A percentile compares a stretch with the other conserved stretches of the same genome.
These are phyloP conservation scores for Kwoniella europaea DNA, from an alignment of 768 basidiomycete genomes.

Conservation along the genomic window DNA sequence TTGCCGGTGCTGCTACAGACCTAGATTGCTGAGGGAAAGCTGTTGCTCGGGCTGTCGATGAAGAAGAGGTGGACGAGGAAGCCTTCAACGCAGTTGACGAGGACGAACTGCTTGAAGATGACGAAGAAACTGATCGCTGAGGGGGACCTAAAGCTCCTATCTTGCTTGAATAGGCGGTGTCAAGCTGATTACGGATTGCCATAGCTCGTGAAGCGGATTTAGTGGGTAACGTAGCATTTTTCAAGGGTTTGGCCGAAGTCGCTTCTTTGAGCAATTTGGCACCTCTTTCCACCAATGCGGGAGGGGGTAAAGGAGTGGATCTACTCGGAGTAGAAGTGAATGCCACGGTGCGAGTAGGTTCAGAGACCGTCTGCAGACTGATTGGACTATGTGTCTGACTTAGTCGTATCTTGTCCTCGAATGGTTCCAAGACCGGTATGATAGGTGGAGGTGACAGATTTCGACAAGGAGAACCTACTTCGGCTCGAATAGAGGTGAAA, in stretches of 20 bases:
- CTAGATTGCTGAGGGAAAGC: not conserved
- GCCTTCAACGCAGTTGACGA: not conserved
- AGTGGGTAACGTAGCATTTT: slow-evolving; percentile 3
- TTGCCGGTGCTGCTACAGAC: not conserved
- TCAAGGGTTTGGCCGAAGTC: not conserved
- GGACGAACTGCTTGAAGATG: slow-evolving; percentile 23
- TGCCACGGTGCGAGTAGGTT: not conserved
- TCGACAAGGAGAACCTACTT: slow-evolving; percentile 39
- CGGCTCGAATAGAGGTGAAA: slow-evolving; percentile 32
- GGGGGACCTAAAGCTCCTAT: slow-evolving; percentile 35
- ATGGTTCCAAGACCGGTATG: slow-evolving; percentile 2
- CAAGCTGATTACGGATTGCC: slow-evolving; percentile 36
- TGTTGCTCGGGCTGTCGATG: not conserved
- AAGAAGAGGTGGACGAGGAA: not conserved
- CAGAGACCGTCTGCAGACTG: not conserved
- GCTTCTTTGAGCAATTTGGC: slow-evolving; percentile 26
- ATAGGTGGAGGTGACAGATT: slow-evolving; percentile 11
- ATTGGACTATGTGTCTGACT: not conserved
- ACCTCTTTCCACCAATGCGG: slow-evolving; percentile 19
- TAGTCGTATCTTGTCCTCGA: not conserved
- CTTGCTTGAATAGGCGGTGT: slow-evolving; percentile 18
- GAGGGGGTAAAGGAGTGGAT: slow-evolving; percentile 8
- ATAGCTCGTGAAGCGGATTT: slow-evolving; percentile 17
- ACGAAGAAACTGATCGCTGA: slow-evolving; percentile 35
- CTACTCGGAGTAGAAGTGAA: slow-evolving; percentile 4